Conservation (phyloP, 331 rosid genomes). For the Malus hybrid region DNA sequence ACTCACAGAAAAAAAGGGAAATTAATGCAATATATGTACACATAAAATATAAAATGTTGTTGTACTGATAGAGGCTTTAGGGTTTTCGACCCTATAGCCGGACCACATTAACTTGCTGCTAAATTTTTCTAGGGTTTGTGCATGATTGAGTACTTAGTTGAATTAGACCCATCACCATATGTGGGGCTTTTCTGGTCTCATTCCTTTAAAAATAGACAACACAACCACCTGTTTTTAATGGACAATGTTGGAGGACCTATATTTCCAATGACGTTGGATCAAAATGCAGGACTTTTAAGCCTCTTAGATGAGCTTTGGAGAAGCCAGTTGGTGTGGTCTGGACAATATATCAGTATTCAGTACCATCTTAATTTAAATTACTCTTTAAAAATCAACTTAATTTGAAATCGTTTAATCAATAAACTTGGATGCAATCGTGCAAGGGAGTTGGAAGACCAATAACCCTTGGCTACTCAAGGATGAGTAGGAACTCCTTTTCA, state of each 20-base stretch:
- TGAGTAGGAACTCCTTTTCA: too few relatives aligned
- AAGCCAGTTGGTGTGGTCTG: not conserved
- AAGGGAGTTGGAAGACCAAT: too few relatives aligned
- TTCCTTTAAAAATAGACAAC: conserved; percentile 23
- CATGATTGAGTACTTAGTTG: not conserved
- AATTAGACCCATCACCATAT: conserved; percentile 30
- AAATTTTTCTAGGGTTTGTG: conserved; percentile 18
- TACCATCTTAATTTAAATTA: too few relatives aligned
- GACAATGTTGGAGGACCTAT: conserved; percentile 37
- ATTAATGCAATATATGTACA: too few relatives aligned
- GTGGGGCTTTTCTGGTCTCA: conserved; percentile 18
- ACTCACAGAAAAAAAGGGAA: too few relatives aligned
- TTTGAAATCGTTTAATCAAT: too few relatives aligned
- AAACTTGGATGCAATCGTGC: too few relatives aligned
- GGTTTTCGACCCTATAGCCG: not conserved
- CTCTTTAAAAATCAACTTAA: too few relatives aligned
- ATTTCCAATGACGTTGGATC: conserved; percentile 12
- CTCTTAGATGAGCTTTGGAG: not conserved
- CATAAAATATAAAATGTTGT: not conserved
- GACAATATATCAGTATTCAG: too few relatives aligned
- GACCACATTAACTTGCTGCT: conserved; percentile 17
- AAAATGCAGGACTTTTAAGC: not conserved
- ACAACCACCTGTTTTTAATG: conserved; percentile 22
- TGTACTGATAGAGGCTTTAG: not conserved
- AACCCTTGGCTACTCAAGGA: too few relatives aligned